Base-by-base conservation (phyloP, 2,329 filamentous ascomycete species). In the Aspergillus sp. region DNA sequence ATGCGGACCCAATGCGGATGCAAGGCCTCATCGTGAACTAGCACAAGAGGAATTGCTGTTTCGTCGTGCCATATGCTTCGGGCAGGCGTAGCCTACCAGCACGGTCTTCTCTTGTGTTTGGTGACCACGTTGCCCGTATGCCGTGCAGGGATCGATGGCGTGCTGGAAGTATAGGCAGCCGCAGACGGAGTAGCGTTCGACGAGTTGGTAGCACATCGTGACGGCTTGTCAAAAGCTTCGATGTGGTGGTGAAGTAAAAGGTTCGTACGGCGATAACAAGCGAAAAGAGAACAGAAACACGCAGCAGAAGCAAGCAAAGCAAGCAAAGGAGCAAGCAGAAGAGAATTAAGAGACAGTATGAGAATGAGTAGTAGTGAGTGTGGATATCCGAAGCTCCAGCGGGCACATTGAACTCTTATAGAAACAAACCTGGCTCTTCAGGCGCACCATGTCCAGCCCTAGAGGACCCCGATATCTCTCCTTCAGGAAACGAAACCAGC, bases 101-200 rank as follows among this genome's bases (percentile, higher is more conserved):
- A 96, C 89, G 6, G 85, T 89, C 71, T 89, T 88, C 69, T 90
- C 87, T 64, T 91, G 85, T 57, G 93, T 79, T 46, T 68, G 67
- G 70, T 96, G 92, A 47, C 88, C 88, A 50, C 85, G 84, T 59
- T 89, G 86, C 60, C 89, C 89, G 71, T 91, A 91, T 37, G 85
- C 81, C 49, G 86, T 81, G 72, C 92, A 96, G 60, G 89, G 89
- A 70, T 96, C 92, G 67, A 96, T 83, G 48, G 90, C 87, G 73
- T 96, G 93, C 70, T 88, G 83, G 80, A 93, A 91, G 81, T 96
- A 96, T 66, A 93, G 82, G 77, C 92, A 96, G 63, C 87, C 85
- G 82, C 92, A 96, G 56, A 89, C 90, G 55, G 91, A 87, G 80
- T 92, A 96, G 58, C 90, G 83, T 75, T 96, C 92, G 67, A 93